These are phyloP conservation scores for Cokeromyces recurvatus DNA, from an alignment of 371 early-diverging fungal species.

Conservation along the genomic window DNA sequence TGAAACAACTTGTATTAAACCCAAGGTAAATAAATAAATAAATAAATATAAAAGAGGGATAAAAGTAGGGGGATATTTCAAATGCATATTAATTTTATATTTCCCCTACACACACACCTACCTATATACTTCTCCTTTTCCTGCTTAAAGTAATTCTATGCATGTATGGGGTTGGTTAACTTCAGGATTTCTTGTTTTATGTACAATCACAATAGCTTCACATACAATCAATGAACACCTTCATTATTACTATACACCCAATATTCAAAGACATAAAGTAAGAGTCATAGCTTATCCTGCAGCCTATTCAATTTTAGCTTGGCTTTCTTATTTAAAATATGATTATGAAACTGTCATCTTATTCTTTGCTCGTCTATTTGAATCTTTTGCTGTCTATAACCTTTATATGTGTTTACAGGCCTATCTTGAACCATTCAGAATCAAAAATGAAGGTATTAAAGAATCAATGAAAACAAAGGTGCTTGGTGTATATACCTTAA, in stretches of 20 bases:
- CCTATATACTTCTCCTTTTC: too few species aligned
- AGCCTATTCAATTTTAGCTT: conserved; percentile 40
- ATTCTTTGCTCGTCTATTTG: conserved; percentile 45
- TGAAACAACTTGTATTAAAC: conserved; percentile 29
- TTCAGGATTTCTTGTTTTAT: conserved; percentile 26
- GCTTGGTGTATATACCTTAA: conserved; percentile 25
- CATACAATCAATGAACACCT: conserved; percentile 32
- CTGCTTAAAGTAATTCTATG: conserved; percentile 31
- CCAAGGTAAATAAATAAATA: conserved; percentile 27
- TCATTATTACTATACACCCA: conserved; percentile 37
- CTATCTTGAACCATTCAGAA: conserved; percentile 39
- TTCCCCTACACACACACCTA: too few species aligned
- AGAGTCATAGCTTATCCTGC: conserved; percentile 46
- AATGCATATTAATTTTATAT: not conserved
- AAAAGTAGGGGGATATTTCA: too few species aligned
- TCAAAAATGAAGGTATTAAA: conserved; percentile 27
- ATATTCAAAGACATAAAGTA: conserved; percentile 44
- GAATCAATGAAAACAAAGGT: conserved; percentile 31
- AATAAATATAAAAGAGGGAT: not conserved
- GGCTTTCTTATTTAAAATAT: conserved; percentile 44
- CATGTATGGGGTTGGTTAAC: conserved; percentile 47
- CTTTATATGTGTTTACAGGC: conserved; percentile 38
- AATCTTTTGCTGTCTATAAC: conserved; percentile 48
- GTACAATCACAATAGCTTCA: conserved; percentile 29
- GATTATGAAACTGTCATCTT: conserved; percentile 44